Percentiles rank a stretch among this genome's conserved stretches.
Evolutionary conservation across 2,329 filamentous ascomycete genomes (phyloP).

Genomic region (Aspergillus fumigatiaffinis): DNA sequence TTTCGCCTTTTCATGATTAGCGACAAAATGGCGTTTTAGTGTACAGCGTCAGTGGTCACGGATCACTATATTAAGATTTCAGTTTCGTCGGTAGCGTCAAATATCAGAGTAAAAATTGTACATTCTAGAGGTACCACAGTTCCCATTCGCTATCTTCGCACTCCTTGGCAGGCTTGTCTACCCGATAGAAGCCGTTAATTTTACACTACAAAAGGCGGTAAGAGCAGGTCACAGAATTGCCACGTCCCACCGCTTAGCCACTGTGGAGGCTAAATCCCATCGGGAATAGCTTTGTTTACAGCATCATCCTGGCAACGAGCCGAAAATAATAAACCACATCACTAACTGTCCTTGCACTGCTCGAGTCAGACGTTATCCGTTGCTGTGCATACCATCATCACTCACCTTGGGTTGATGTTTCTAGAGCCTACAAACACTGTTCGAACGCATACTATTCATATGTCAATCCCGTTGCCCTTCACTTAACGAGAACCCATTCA

Average conservation of each 20-base stretch:
- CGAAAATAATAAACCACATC: constrained; percentile 20
- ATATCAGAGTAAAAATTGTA: background rate
- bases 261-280: constrained; percentile 8
- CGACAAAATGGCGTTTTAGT: constrained; percentile 6
- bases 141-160: background rate
- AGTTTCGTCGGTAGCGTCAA: background rate
- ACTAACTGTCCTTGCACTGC: background rate
- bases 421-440: background rate
- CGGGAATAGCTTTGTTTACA: constrained; percentile 31
- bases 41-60: background rate
- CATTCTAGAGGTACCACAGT: background rate
- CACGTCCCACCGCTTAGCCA: constrained; percentile 6
- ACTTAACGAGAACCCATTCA: background rate
- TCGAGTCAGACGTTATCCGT: background rate
- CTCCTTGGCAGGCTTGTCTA: too few species aligned
- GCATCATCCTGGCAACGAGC: constrained; percentile 21
- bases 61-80: background rate
- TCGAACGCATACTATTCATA: background rate
- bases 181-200: background rate
- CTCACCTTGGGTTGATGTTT: background rate
- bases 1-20: background rate
- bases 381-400: background rate
- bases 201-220: constrained; percentile 10
- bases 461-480: background rate
- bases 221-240: constrained; percentile 5